Conservation (phyloP, 2,329 filamentous ascomycete species). For the Trichoderma lentiforme region DNA sequence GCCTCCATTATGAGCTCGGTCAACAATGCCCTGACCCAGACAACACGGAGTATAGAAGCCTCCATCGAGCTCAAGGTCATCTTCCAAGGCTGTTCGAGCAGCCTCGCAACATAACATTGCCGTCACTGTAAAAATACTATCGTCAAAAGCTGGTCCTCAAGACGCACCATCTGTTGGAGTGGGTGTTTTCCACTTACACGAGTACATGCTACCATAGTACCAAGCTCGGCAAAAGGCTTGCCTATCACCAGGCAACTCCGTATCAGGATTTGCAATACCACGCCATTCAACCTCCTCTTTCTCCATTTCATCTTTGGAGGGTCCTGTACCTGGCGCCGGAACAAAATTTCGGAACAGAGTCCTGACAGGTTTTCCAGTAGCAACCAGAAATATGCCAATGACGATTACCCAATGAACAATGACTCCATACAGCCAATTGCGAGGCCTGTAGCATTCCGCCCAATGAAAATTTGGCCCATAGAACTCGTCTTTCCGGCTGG, state of each 20-base stretch:
- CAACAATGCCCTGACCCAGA: conserved; percentile 63
- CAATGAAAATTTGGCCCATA: conserved; percentile 63
- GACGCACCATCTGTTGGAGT: not conserved
- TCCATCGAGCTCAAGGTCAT: conserved; percentile 58
- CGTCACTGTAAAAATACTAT: conserved; percentile 50
- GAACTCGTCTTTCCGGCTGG: conserved; percentile 42
- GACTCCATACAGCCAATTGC: conserved; percentile 49
- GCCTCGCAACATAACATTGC: conserved; percentile 61
- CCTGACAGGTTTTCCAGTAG: conserved; percentile 45
- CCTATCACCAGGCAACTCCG: conserved; percentile 39
- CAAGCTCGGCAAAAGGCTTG: conserved; percentile 54
- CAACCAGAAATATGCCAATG: conserved; percentile 43
- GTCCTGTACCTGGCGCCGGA: conserved; percentile 54
- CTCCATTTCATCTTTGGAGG: conserved; percentile 48
- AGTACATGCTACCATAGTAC: conserved; percentile 62
- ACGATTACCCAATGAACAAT: conserved; percentile 50
- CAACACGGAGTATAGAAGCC: conserved; percentile 71
- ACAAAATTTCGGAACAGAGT: conserved; percentile 43
- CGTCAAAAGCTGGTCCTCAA: not conserved
- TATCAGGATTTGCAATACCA: conserved; percentile 61
- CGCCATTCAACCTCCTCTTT: conserved; percentile 62
- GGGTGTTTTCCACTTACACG: conserved; percentile 45
- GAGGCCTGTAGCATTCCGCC: conserved; percentile 50
- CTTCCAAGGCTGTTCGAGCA: conserved; percentile 62
- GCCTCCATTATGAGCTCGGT: conserved; percentile 58